These are phyloP conservation scores for Musa schizocarpa DNA, from an alignment of 176 grass and related monocot genomes.

Conservation along the genomic window DNA sequence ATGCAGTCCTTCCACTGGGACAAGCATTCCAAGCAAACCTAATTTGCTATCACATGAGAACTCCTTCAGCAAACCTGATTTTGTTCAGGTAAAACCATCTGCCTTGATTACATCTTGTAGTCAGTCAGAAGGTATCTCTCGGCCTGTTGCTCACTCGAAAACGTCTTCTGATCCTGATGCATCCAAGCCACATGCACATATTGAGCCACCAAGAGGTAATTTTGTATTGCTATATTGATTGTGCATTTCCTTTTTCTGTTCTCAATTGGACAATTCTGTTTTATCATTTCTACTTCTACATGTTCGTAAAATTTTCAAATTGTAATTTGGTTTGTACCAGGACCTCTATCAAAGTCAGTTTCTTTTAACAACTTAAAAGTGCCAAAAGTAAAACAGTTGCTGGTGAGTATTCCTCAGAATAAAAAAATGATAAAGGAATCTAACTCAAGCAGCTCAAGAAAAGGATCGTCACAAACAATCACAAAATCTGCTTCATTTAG, in stretches of 20 bases:
- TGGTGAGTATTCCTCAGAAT: constrained; percentile 51
- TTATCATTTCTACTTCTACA: background rate
- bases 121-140: background rate
- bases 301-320: constrained; percentile 5
- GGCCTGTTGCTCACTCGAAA: constrained; percentile 14
- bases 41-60: constrained; percentile 16
- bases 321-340: constrained; percentile 18
- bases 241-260: background rate
- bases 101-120: background rate
- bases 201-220: constrained; percentile 40
- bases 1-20: constrained; percentile 11
- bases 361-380: constrained; percentile 87
- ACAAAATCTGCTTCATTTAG: constrained; percentile 63
- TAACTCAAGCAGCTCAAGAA: constrained; percentile 38
- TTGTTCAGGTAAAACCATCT: constrained; percentile 43
- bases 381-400: constrained; percentile 86
- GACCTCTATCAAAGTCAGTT: constrained; percentile 50
- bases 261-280: background rate
- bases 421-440: constrained; percentile 44
- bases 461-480: constrained; percentile 28
- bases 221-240: constrained; percentile 1
- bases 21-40: constrained; percentile 30
- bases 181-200: constrained; percentile 25
- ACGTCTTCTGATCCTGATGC: constrained; percentile 26
- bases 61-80: constrained; percentile 26